Evolutionary conservation across 805 yeast genomes (phyloP).

Genomic region (Ogataea haglerorum): DNA sequence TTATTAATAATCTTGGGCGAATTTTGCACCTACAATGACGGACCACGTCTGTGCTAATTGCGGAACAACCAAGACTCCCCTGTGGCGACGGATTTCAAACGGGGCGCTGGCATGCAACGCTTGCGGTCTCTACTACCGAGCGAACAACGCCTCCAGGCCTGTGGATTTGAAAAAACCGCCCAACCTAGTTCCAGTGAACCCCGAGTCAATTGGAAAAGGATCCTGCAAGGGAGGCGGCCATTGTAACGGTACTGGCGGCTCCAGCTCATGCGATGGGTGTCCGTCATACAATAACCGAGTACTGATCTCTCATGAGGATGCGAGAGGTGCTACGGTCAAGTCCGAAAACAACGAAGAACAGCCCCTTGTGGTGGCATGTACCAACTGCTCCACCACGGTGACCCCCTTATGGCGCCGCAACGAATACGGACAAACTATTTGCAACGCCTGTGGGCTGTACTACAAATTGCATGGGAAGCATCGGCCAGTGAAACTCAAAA

Average conservation of each 20-base stretch:
- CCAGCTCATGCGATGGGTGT: conserved; percentile 75
- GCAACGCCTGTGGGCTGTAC: conserved; percentile 86
- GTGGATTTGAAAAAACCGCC: conserved; percentile 60
- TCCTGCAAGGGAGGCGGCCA: conserved; percentile 73
- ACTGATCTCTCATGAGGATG: conserved; percentile 16
- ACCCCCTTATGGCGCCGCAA: conserved; percentile 88
- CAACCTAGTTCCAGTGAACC: conserved; percentile 41
- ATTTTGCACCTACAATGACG: neutral
- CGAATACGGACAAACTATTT: conserved; percentile 75
- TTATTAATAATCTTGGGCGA: neutral
- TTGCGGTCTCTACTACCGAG: conserved; percentile 54
- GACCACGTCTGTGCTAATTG: conserved; percentile 49
- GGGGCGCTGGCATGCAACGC: conserved; percentile 58
- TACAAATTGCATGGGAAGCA: conserved; percentile 71
- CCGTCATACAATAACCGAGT: conserved; percentile 77
- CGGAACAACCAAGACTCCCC: conserved; percentile 53
- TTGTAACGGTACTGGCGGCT: conserved; percentile 87
- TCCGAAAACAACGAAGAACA: conserved; percentile 12
- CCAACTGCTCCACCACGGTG: conserved; percentile 78
- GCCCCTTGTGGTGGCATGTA: conserved; percentile 68
- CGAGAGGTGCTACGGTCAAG: neutral
- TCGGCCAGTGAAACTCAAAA: conserved; percentile 73
- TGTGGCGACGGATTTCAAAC: conserved; percentile 58
- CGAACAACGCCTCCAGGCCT: conserved; percentile 63
- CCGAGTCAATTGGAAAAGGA: conserved; percentile 39